A percentile compares a stretch with the other conserved stretches of the same genome.
Conservation (phyloP, 108 stramenopile species). For the Chaetoceros tenuissimus region DNA sequence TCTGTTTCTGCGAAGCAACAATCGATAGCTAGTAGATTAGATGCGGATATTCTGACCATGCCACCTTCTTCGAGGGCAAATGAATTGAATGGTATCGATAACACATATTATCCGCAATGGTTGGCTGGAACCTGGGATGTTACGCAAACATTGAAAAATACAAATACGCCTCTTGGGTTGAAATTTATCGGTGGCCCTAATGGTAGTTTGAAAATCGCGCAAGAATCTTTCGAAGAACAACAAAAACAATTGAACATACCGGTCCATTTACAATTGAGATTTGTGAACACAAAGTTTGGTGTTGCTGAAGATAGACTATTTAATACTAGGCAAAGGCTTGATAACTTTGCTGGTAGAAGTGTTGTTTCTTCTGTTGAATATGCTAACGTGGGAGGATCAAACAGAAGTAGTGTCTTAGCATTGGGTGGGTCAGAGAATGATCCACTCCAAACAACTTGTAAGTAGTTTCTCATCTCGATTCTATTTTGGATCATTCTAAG, state of each 20-base stretch:
- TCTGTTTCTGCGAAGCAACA: too few relatives aligned
- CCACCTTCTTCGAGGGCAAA: slow-evolving; percentile 47
- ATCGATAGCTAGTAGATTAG: slow-evolving; percentile 32
- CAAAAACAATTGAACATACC: slow-evolving; percentile 24
- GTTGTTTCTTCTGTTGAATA: slow-evolving; percentile 76
- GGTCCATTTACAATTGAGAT: slow-evolving; percentile 26
- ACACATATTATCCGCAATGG: slow-evolving; percentile 51
- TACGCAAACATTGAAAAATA: slow-evolving; percentile 51
- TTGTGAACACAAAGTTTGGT: slow-evolving; percentile 45
- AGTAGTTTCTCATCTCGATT: too few relatives aligned
- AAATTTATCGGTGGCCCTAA: slow-evolving; percentile 70
- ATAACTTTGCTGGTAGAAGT: slow-evolving; percentile 59
- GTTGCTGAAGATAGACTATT: slow-evolving; percentile 71
- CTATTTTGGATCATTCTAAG: too few relatives aligned
- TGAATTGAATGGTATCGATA: slow-evolving; percentile 54
- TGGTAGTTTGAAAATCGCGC: slow-evolving; percentile 42
- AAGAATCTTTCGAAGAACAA: slow-evolving; percentile 49
- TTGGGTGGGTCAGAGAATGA: slow-evolving; percentile 55
- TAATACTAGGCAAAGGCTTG: slow-evolving; percentile 46
- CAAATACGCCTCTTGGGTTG: slow-evolving; percentile 55
- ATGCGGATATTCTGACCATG: slow-evolving; percentile 35
- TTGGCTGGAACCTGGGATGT: slow-evolving; percentile 71
- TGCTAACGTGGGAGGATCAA: slow-evolving; percentile 61
- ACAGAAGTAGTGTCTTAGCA: slow-evolving; percentile 50
- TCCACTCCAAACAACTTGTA: slow-evolving; percentile 68